Conservation (phyloP, 106 monocot species). For the Amphibolis antarctica region DNA sequence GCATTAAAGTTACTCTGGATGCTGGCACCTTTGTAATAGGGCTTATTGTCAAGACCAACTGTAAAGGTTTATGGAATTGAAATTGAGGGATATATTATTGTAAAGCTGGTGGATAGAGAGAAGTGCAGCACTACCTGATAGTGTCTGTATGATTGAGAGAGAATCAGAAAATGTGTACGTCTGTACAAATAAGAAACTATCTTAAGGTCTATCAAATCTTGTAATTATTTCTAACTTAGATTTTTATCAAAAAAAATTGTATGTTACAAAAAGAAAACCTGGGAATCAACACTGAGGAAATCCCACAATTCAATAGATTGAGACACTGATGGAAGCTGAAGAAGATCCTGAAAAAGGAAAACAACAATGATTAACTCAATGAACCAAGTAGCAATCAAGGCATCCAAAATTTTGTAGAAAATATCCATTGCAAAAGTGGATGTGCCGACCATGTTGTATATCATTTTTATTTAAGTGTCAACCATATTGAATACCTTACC, state of each 20-base stretch:
- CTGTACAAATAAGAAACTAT: constrained; percentile 37
- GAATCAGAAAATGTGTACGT: constrained; percentile 84
- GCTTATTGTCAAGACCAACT: constrained; percentile 53
- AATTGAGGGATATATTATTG: neutral
- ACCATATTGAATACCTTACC: no score
- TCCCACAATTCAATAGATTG: constrained; percentile 98
- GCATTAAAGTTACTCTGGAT: constrained; percentile 13
- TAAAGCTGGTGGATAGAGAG: neutral
- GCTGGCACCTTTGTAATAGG: constrained; percentile 34
- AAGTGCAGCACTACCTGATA: constrained; percentile 42
- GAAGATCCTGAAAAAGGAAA: constrained; percentile 63
- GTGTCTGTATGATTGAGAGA: constrained; percentile 74
- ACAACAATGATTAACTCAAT: neutral
- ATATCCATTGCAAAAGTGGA: no score
- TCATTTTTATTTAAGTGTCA: no score
- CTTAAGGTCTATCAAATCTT: neutral
- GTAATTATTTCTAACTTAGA: neutral
- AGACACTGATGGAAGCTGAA: constrained; percentile 77
- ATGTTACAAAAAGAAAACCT: constrained; percentile 31
- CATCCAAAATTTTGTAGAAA: neutral
- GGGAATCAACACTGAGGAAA: constrained; percentile 99
- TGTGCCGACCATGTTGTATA: no score
- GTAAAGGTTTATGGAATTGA: constrained; percentile 6
- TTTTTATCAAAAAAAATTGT: neutral
- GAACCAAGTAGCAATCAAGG: neutral